phyloP scores from a whole-genome alignment of 2,329 filamentous ascomycete species.

The Calonectria pseudoturangicola region DNA sequence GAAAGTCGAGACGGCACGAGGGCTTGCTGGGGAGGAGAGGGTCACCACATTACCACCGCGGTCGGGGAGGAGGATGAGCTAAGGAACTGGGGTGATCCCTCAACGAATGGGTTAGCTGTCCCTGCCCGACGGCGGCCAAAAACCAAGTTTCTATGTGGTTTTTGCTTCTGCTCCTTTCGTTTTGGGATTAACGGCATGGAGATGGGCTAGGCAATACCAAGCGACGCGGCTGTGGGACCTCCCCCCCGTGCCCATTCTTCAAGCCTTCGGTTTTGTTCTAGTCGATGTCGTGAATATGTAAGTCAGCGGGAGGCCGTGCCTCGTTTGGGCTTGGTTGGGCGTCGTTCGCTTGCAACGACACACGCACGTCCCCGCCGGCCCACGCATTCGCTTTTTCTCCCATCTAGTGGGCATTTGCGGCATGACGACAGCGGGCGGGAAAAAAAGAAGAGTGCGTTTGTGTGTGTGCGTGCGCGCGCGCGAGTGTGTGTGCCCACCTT shows the following conservation, averaged over 20 bases:
- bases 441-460: neutral
- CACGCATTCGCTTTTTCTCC: neutral
- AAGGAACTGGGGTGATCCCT: slow-evolving; percentile 46
- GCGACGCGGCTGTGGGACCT: slow-evolving; percentile 25
- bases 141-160: slow-evolving; percentile 50
- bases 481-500: neutral
- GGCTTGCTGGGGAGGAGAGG: slow-evolving; percentile 12
- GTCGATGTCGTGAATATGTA: slow-evolving; percentile 30
- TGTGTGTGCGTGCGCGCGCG: too few species aligned
- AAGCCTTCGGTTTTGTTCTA: slow-evolving; percentile 32
- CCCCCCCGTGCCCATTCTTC: slow-evolving; percentile 6
- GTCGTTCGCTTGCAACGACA: slow-evolving; percentile 22
- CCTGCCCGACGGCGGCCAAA: slow-evolving; percentile 46
- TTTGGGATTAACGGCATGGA: slow-evolving; percentile 26
- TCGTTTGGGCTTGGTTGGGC: slow-evolving; percentile 36
- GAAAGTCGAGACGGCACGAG: neutral
- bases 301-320: slow-evolving; percentile 34
- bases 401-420: neutral
- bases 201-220: slow-evolving; percentile 13
- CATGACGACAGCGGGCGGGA: neutral
- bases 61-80: slow-evolving; percentile 30
- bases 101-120: slow-evolving; percentile 41
- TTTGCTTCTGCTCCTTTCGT: slow-evolving; percentile 20
- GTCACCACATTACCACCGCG: slow-evolving; percentile 32
- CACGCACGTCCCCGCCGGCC: slow-evolving; percentile 20